Evolutionary conservation across 75 land plant species (phyloP).

Genomic region (Pinus tabuliformis): DNA sequence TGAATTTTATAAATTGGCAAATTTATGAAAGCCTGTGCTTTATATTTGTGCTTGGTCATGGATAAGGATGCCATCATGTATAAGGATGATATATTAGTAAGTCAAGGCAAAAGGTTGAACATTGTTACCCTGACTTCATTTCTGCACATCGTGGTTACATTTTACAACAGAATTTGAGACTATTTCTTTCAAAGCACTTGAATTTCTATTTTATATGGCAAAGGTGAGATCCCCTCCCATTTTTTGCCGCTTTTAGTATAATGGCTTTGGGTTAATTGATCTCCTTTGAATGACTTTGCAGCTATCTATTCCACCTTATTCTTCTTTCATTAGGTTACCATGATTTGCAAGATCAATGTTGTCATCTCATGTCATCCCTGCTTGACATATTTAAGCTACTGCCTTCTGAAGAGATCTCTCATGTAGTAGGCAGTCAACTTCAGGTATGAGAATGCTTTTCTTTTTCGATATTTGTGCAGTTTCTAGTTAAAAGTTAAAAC

Average conservation of each 20-base stretch:
- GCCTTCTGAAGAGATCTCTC: conserved; percentile 21
- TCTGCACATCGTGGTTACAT: no score
- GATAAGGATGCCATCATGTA: no score
- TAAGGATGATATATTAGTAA: no score
- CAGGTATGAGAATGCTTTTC: conserved; percentile 46
- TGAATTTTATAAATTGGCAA: no score
- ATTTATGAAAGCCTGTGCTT: no score
- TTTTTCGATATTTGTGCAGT: background rate
- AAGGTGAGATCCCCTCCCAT: background rate
- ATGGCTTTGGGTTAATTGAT: background rate
- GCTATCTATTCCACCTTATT: conserved; percentile 83
- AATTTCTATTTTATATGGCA: no score
- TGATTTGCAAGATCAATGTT: conserved; percentile 74
- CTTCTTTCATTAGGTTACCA: conserved; percentile 50
- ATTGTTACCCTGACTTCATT: no score
- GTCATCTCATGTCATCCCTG: conserved; percentile 50
- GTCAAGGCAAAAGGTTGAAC: no score
- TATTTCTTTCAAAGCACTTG: no score
- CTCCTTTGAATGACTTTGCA: conserved; percentile 25
- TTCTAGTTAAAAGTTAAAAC: background rate
- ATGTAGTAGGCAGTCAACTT: conserved; percentile 73
- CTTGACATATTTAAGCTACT: conserved; percentile 39
- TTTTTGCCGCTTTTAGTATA: background rate
- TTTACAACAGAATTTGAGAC: no score
- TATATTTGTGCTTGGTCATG: no score